Evolutionary conservation across 352 stramenopile genomes (phyloP).

Genomic region (Aphanomyces astaci): DNA sequence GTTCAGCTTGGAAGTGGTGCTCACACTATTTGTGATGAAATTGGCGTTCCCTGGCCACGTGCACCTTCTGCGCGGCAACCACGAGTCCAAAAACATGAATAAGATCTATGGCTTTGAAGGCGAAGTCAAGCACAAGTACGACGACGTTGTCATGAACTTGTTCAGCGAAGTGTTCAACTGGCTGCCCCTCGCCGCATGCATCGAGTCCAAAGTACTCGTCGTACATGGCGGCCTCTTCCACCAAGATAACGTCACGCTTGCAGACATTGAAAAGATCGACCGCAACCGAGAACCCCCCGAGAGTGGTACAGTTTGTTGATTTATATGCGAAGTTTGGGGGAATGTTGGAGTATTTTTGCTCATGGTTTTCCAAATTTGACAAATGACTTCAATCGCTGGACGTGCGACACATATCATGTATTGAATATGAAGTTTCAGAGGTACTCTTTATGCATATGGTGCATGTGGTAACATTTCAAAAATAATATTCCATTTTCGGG

Average conservation of each 20-base stretch:
- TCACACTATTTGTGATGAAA: slow-evolving; percentile 97
- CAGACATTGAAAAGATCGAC: slow-evolving; percentile 94
- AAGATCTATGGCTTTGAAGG: slow-evolving; percentile 99
- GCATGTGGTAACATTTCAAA: too few relatives aligned
- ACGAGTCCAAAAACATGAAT: slow-evolving; percentile 99
- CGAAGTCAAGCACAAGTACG: slow-evolving; percentile 99
- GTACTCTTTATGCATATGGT: slow-evolving; percentile 25
- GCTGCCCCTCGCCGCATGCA: slow-evolving; percentile 91
- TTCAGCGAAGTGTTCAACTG: slow-evolving; percentile 99
- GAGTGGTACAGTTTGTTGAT: too few relatives aligned
- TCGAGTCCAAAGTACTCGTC: slow-evolving; percentile 94
- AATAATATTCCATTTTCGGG: too few relatives aligned
- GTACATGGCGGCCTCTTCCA: slow-evolving; percentile 96
- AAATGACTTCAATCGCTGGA: too few relatives aligned
- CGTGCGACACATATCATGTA: too few relatives aligned
- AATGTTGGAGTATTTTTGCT: too few relatives aligned
- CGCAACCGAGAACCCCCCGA: slow-evolving; percentile 93
- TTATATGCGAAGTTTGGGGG: too few relatives aligned
- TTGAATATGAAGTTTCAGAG: too few relatives aligned
- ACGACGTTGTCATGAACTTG: slow-evolving; percentile 97
- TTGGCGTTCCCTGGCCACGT: slow-evolving; percentile 89
- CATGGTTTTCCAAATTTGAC: too few relatives aligned
- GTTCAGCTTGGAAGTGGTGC: slow-evolving; percentile 98
- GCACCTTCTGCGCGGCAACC: slow-evolving; percentile 94
- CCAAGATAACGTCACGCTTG: slow-evolving; percentile 90